Conservation (phyloP, 495 filamentous ascomycete genomes). For the Podospora pseudopauciseta region DNA sequence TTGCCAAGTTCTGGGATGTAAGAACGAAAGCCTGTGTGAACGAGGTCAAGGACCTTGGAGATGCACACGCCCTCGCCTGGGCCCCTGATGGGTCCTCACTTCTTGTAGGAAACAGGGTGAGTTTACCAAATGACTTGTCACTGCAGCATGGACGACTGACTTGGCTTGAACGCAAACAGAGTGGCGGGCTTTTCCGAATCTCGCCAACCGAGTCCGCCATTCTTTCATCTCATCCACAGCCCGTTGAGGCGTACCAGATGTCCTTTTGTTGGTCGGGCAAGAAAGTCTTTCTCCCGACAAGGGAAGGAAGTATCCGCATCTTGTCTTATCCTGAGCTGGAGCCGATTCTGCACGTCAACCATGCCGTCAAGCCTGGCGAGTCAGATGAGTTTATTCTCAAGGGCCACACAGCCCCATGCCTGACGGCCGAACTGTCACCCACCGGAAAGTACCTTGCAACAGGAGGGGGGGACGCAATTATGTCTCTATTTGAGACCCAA, state of each 20-base stretch:
- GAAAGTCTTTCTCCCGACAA: constrained; percentile 75
- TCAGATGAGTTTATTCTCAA: constrained; percentile 60
- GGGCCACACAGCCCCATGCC: constrained; percentile 77
- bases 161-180: constrained; percentile 39
- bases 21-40: constrained; percentile 74
- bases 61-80: constrained; percentile 83
- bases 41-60: constrained; percentile 74
- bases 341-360: constrained; percentile 41
- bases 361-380: constrained; percentile 35
- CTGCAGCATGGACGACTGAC: neutral
- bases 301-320: constrained; percentile 78
- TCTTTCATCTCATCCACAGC: constrained; percentile 63
- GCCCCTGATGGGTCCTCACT: constrained; percentile 78
- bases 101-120: constrained; percentile 80
- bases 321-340: constrained; percentile 64
- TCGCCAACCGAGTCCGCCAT: constrained; percentile 49
- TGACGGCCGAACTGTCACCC: constrained; percentile 67
- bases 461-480: constrained; percentile 83
- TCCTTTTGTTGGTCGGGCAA: constrained; percentile 73
- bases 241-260: constrained; percentile 74
- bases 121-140: constrained; percentile 1
- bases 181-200: constrained; percentile 67
- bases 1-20: constrained; percentile 91
- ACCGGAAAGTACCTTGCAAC: constrained; percentile 78
- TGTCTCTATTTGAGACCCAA: constrained; percentile 86